These are phyloP conservation scores for Fusarium domesticum DNA, from an alignment of 2,329 filamentous ascomycete species.

Conservation along the genomic window DNA sequence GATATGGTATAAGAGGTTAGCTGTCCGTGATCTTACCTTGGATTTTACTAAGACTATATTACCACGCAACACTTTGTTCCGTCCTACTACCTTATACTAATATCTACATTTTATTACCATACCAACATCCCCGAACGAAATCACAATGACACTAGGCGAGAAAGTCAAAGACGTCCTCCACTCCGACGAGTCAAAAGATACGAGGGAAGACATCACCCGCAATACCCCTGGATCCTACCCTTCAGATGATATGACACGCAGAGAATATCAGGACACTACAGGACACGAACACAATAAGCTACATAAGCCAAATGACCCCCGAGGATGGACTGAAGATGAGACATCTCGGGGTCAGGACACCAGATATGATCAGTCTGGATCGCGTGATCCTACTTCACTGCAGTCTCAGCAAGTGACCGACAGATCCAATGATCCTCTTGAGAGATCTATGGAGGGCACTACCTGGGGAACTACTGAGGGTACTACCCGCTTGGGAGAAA, in stretches of 20 bases:
- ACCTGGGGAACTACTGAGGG: too few species aligned
- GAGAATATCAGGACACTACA: conserved; percentile 5
- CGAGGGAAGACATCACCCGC: conserved; percentile 2
- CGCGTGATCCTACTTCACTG: conserved; percentile 1
- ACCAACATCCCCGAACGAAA: neutral
- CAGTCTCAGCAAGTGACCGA: conserved; percentile 4
- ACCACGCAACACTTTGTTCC: neutral
- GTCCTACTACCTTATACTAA: neutral
- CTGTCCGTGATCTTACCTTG: too few species aligned
- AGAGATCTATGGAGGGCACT: conserved; percentile 1
- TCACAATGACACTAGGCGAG: conserved; percentile 10
- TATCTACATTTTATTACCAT: conserved; percentile 1
- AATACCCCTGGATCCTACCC: conserved; percentile 22
- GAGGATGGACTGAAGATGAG: conserved; percentile 8
- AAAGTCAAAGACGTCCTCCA: conserved; percentile 16
- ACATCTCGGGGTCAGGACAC: conserved; percentile 12
- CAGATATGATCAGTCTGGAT: conserved; percentile 9
- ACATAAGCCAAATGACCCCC: conserved; percentile 21
- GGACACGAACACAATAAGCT: conserved; percentile 20
- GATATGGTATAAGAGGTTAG: conserved; percentile 12
- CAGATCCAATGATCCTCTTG: conserved; percentile 1
- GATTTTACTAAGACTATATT: neutral
- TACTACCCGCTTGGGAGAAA: neutral
- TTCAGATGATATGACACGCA: conserved; percentile 14
- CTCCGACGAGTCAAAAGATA: conserved; percentile 4